Conservation (phyloP, 1,284 basidiomycete species). For the Cerioporus squamosus region DNA sequence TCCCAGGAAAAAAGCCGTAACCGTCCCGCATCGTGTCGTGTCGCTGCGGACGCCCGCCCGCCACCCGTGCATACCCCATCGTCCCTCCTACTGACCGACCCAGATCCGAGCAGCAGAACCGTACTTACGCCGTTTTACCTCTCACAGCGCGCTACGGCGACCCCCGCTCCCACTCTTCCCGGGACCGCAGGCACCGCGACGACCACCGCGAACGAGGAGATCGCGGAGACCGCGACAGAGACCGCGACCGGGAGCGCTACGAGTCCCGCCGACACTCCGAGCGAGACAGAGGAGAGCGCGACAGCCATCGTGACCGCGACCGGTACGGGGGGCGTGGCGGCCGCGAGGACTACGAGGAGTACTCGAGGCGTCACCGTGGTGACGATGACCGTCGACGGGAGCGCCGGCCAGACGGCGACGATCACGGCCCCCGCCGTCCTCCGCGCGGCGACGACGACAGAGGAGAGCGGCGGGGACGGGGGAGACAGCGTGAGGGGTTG, state of each 20-base stretch:
- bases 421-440: slow-evolving; percentile 35
- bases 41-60: slow-evolving; percentile 1
- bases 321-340: slow-evolving; percentile 36
- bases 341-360: slow-evolving; percentile 43
- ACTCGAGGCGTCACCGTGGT: slow-evolving; percentile 48
- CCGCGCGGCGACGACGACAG: slow-evolving; percentile 38
- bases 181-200: slow-evolving; percentile 47
- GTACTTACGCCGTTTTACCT: slow-evolving; percentile 34
- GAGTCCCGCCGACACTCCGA: slow-evolving; percentile 36
- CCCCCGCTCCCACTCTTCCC: slow-evolving; percentile 50
- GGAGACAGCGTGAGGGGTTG: slow-evolving; percentile 45
- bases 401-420: slow-evolving; percentile 31
- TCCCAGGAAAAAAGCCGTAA: too few species aligned
- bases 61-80: slow-evolving; percentile 1
- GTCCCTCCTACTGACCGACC: slow-evolving; percentile 32
- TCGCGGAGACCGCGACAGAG: slow-evolving; percentile 41
- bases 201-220: slow-evolving; percentile 41
- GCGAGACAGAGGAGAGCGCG: slow-evolving; percentile 39
- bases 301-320: slow-evolving; percentile 43
- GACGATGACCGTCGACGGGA: slow-evolving; percentile 48
- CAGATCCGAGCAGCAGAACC: slow-evolving; percentile 18
- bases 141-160: slow-evolving; percentile 47
- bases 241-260: slow-evolving; percentile 44
- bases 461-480: slow-evolving; percentile 39
- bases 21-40: slow-evolving; percentile 14